Base-by-base conservation (phyloP, 2,329 filamentous ascomycete species). In the Lecanicillium sp. region DNA sequence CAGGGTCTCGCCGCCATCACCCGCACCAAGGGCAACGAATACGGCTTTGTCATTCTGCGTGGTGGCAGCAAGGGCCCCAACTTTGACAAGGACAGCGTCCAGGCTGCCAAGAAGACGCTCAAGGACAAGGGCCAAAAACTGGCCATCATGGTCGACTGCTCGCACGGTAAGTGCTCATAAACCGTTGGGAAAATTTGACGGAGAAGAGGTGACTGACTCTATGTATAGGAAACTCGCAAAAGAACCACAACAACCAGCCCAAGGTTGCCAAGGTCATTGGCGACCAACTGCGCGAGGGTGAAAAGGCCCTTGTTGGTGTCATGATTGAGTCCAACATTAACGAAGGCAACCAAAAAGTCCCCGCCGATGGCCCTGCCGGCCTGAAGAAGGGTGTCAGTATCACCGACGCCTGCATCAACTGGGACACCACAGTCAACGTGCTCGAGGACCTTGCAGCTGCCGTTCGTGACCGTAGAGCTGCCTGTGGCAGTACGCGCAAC, bases 301-400 rank as follows among this genome's bases (percentile, higher is more conserved):
- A 98, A 68, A 82, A 78, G 43, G 82, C 78, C 48, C 94, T 98
- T 53, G 77, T 96, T 48, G 92, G 89, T 59, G 87, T 96, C 57
- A 98, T 98, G 90, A 94, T 98, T 52, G 90, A 98, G 71, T 95
- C 87, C 56, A 90, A 96, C 67, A 90, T 96, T 71, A 80, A 90
- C 62, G 92, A 95, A 67, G 75, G 78, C 48, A 86, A 81, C 71
- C 83, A 88, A 58, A 95, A 95, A 70, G 85, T 94, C 1, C 87
- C 88, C 1, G 62, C 80, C 1, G 86, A 94, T 62, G 90, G 89
- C 8, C 83, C 84, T 7, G 60, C 78, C 1, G 84, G 64, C 7
- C 72, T 95, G 37, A 85, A 88, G 71, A 87, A 85, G 65, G 89
- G 89, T 50, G 84, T 95, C 54, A 90, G 83, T 62, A 95, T 95